phyloP scores from a whole-genome alignment of 306 rosid species.

The Gastrolobium villosum region DNA sequence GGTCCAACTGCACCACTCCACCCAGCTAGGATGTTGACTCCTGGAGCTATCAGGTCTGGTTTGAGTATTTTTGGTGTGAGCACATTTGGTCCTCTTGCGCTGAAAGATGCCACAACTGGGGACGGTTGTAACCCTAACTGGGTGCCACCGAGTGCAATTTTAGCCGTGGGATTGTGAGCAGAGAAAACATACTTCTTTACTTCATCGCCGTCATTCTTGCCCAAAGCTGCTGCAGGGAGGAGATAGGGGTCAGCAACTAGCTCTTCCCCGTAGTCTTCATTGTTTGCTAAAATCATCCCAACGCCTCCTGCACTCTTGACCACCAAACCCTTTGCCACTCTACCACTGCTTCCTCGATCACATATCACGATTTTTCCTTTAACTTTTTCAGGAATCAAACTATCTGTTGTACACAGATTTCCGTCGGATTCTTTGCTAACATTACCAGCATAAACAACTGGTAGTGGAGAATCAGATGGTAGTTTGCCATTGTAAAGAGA shows the following conservation, averaged over 20 bases:
- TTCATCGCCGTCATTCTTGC: slow-evolving; percentile 61
- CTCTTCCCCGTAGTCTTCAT: slow-evolving; percentile 73
- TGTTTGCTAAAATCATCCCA: slow-evolving; percentile 88
- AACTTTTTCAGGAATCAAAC: slow-evolving; percentile 65
- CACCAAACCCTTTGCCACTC: slow-evolving; percentile 73
- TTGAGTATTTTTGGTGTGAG: slow-evolving; percentile 80
- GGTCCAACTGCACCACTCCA: slow-evolving; percentile 84
- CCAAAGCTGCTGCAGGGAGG: slow-evolving; percentile 76
- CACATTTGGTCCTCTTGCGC: slow-evolving; percentile 91
- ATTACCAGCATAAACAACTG: slow-evolving; percentile 69
- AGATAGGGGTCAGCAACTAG: slow-evolving; percentile 70
- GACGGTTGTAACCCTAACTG: slow-evolving; percentile 79
- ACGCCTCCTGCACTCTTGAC: slow-evolving; percentile 83
- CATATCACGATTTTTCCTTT: slow-evolving; percentile 88
- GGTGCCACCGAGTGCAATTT: slow-evolving; percentile 61
- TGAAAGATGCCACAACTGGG: slow-evolving; percentile 88
- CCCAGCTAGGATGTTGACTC: slow-evolving; percentile 93
- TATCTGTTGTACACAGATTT: slow-evolving; percentile 55
- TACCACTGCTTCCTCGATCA: slow-evolving; percentile 71
- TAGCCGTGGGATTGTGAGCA: slow-evolving; percentile 63
- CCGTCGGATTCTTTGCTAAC: slow-evolving; percentile 60
- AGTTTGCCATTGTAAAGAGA: slow-evolving; percentile 74
- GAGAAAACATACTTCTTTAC: slow-evolving; percentile 68
- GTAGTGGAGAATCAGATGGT: slow-evolving; percentile 57
- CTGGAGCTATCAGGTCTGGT: slow-evolving; percentile 97